phyloP scores from a whole-genome alignment of 2,329 filamentous ascomycete species.

The Penicillium sp. region DNA sequence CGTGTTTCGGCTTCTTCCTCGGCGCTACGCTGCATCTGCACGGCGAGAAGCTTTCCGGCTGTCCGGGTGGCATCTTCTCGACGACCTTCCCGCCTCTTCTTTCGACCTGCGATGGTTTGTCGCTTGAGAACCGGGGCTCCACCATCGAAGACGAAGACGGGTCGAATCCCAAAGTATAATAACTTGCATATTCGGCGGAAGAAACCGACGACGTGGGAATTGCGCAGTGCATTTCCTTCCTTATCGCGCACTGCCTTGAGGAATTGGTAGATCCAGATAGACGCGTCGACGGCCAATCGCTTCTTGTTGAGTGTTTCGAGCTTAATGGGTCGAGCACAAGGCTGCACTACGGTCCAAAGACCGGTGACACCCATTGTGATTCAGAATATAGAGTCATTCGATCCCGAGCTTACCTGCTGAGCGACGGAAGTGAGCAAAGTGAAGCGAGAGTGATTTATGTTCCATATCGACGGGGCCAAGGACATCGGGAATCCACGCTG shows the following conservation, averaged over 20 bases:
- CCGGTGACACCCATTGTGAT: conserved; percentile 89
- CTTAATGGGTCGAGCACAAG: conserved; percentile 93
- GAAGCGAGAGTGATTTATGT: conserved; percentile 10
- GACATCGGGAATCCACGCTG: background rate
- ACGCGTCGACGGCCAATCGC: conserved; percentile 94
- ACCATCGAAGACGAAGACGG: conserved; percentile 97
- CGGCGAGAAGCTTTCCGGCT: conserved; percentile 85
- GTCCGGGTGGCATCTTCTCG: conserved; percentile 92
- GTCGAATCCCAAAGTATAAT: conserved; percentile 92
- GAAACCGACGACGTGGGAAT: conserved; percentile 95
- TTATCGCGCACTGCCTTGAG: conserved; percentile 98
- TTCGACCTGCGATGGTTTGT: conserved; percentile 81
- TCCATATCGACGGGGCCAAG: background rate
- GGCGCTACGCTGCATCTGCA: conserved; percentile 89
- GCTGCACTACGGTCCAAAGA: conserved; percentile 94
- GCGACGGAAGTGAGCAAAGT: background rate
- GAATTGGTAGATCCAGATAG: conserved; percentile 99
- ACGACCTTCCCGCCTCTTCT: conserved; percentile 80
- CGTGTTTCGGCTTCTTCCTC: conserved; percentile 77
- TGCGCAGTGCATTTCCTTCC: conserved; percentile 93
- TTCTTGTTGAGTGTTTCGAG: conserved; percentile 95
- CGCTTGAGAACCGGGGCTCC: conserved; percentile 89
- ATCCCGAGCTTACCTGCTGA: background rate
- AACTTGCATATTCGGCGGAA: conserved; percentile 98
- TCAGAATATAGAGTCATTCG: conserved; percentile 9